Percentiles rank a stretch among this genome's conserved stretches.
Conservation (phyloP, 73 alveolate species). For the Effrenium voratum region DNA sequence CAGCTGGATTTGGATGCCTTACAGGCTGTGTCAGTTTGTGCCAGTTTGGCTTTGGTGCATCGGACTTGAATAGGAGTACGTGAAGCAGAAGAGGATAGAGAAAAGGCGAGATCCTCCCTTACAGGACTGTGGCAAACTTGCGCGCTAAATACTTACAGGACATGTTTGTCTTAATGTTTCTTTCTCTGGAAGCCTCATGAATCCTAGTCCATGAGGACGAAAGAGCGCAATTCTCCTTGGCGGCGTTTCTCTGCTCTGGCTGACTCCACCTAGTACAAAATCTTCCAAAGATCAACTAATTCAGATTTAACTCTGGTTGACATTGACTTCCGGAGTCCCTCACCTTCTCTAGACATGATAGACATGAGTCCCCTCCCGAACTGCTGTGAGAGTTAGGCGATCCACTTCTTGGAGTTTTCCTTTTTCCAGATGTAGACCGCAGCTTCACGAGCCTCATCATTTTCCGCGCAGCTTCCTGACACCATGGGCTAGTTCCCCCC, state of each 20-base stretch:
- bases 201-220: background rate
- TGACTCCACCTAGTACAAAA: too few species aligned
- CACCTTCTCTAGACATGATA: too few species aligned
- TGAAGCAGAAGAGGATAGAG: constrained; percentile 51
- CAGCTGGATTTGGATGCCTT: constrained; percentile 85
- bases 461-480: too few species aligned
- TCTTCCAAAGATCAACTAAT: too few species aligned
- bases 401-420: too few species aligned
- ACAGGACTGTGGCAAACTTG: background rate
- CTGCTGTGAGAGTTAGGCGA: too few species aligned
- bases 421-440: too few species aligned
- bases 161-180: background rate
- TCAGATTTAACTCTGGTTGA: too few species aligned
- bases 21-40: background rate
- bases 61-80: constrained; percentile 48
- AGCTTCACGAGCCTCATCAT: too few species aligned
- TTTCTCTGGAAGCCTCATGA: background rate
- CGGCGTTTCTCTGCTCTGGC: background rate
- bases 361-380: too few species aligned
- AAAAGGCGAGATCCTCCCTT: constrained; percentile 65
- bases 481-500: too few species aligned
- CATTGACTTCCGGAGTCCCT: too few species aligned
- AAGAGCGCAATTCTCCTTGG: background rate
- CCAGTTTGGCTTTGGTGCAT: background rate
- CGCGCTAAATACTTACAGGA: background rate